Base-by-base conservation (phyloP, 2,329 filamentous ascomycete genomes). In the Simplicillium sp. region DNA sequence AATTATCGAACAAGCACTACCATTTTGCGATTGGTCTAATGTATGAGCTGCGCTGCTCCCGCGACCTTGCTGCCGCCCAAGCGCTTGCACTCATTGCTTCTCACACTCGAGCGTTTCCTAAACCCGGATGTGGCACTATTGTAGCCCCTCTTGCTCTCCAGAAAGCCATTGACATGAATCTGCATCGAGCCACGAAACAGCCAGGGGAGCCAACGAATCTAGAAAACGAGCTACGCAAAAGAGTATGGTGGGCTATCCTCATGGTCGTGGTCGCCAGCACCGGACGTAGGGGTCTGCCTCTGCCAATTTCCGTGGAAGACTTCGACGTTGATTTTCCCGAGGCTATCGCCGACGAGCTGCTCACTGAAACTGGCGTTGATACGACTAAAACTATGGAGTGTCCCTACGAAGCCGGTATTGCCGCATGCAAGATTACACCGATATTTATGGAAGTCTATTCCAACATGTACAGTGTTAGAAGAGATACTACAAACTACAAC, bases 261-360 rank as follows among this genome's bases (percentile, higher is more conserved):
- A 67, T 73, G 5, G 68, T 88, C 12, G 72, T 79, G 44, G 69
- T 84, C 9, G 77, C 76, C n/a, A 65, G 90, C 9, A 79, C 79
- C 49, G 84, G 84, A 15, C 85, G 84, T 43, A 75, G 89, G 29
- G 87, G 87, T 14, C 72, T 81, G 13, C 87, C 87, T 1, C 84
- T 92, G 73, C 77, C 81, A 2, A 73, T 92, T 37, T 74, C 77
- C 11, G 65, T 80, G 3, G 78, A 85, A 39, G 85, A 92, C 47
- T 83, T 88, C 49, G 87, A 94, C 51, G 76, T 85, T 29, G 85
- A 87, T 46, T 75, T 87, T 37, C 87, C 86, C 1, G 73, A 84
- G 43, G 65, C 78, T 5, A 71, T 89, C 28, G 70, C 81, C 18
- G 87, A 94, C 54, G 80, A 84, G 49, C 67, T 80, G 25, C 70